Evolutionary conservation across 192 early-diverging fungal species (phyloP), one percentile per base, ranked within the genome.

Genomic region (Linderina pennispora): DNA sequence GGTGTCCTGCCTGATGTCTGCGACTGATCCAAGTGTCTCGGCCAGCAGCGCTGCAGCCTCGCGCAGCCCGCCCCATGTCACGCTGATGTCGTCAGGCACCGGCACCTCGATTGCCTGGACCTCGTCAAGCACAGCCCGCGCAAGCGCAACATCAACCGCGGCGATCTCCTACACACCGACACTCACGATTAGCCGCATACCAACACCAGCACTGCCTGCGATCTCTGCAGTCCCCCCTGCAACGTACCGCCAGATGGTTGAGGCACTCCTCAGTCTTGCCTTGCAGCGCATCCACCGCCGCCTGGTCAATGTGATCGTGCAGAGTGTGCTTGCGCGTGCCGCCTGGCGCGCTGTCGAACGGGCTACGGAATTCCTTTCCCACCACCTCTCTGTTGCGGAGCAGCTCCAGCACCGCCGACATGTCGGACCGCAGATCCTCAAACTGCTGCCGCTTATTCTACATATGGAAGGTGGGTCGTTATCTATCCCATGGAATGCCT

Each of bases 301-400:
- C 61, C 37, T 72, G 68, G 62, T 72, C 68, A 15, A 72, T 72
- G 24, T 72, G 68, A 40, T 72, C 68, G 41, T 72, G 57, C 49
- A 72, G 26, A 15, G 68, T 72, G 26, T 72, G 68, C 33, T 56
- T 60, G 13, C 36, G 23, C 1, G 13, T 37, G n/a, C 24, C 28
- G 28, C 28, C 28, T 11, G 28, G 38, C 13, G 24, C 32, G n/a
- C 17, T 36, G 5, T 40, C 18, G 17, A 40, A 21, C 15, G 51
- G 67, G 16, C 68, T 64, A 15, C 53, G 52, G 23, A 65, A 59
- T 36, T 65, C 68, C 33, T 39, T 56, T 19, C 65, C 68, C 15
- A 59, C 53, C 15, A 72, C 68, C 22, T 72, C 68, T 20, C 68
- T 61, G 23, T 40, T 60, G 36, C 55, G 55, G 6, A 72, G 48